Evolutionary conservation across 2,329 filamentous ascomycete genomes (phyloP).

Genomic region (Phialocephala sp.): DNA sequence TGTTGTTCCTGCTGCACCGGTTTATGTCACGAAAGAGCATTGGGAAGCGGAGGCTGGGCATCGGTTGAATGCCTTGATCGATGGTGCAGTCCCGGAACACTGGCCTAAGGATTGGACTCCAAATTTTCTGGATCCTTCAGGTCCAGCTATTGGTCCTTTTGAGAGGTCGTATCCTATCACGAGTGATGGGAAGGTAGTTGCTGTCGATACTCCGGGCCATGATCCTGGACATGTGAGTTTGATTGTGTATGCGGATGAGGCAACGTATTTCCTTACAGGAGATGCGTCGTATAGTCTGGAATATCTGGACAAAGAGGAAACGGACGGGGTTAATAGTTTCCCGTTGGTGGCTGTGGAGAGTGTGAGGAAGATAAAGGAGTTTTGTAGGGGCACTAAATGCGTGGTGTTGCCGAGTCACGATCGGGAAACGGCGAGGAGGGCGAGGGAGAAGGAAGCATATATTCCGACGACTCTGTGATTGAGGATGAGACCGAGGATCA

Average conservation of each 20-base stretch:
- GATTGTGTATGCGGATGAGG: constrained; percentile 35
- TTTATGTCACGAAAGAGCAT: constrained; percentile 41
- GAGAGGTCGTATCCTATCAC: constrained; percentile 40
- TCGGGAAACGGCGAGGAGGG: constrained; percentile 36
- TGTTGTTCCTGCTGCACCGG: constrained; percentile 34
- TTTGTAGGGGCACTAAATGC: constrained; percentile 36
- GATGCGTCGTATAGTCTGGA: constrained; percentile 44
- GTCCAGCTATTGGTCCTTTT: constrained; percentile 41
- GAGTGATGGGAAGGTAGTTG: constrained; percentile 40
- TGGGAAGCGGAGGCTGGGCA: constrained; percentile 42
- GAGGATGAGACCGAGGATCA: not conserved
- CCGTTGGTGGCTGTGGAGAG: constrained; percentile 42
- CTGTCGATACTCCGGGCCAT: constrained; percentile 45
- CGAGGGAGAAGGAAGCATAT: constrained; percentile 41
- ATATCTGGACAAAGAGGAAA: constrained; percentile 42
- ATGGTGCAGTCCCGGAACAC: constrained; percentile 42
- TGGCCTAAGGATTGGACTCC: constrained; percentile 44
- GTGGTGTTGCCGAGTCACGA: constrained; percentile 42
- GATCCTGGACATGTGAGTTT: constrained; percentile 44
- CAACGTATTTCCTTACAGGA: constrained; percentile 40
- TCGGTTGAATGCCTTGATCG: constrained; percentile 37
- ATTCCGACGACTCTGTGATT: constrained; percentile 77
- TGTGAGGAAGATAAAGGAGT: constrained; percentile 43
- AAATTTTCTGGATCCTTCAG: constrained; percentile 38
- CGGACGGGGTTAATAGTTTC: constrained; percentile 44